phyloP scores from a whole-genome alignment of 139 green algal genomes.

The Chlamydomonas schloesseri region DNA sequence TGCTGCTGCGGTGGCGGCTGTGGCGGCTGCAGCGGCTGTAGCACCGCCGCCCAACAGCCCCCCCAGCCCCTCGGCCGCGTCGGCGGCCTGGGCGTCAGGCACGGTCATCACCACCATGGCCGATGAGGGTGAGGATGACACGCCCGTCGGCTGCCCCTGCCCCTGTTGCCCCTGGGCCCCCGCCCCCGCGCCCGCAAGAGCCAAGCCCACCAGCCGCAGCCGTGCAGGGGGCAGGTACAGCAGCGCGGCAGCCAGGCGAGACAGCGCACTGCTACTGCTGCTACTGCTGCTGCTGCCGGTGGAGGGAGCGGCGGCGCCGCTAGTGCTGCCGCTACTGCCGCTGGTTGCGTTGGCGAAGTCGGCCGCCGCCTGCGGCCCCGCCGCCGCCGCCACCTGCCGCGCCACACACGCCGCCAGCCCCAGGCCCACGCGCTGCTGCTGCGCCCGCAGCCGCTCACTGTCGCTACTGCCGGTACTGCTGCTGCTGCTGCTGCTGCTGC shows the following conservation, averaged over 20 bases:
- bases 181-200: neutral
- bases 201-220: neutral
- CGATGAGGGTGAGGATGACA: no score
- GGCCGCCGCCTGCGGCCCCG: no score
- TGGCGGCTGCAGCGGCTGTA: no score
- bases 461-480: no score
- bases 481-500: no score
- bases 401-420: neutral
- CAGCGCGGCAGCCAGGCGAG: neutral
- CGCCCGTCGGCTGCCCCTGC: no score
- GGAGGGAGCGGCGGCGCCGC: no score
- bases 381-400: neutral
- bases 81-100: no score
- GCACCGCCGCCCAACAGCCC: neutral
- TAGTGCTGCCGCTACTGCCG: neutral
- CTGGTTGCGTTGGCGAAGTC: no score
- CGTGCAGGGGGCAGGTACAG: neutral
- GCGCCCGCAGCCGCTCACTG: neutral
- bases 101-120: no score
- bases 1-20: no score
- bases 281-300: no score
- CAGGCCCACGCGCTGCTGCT: neutral
- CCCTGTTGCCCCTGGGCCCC: neutral
- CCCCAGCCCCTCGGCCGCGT: neutral
- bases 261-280: neutral